These are phyloP conservation scores for Pseudonectria foliicola DNA, from an alignment of 2,329 filamentous ascomycete genomes.

Conservation along the genomic window DNA sequence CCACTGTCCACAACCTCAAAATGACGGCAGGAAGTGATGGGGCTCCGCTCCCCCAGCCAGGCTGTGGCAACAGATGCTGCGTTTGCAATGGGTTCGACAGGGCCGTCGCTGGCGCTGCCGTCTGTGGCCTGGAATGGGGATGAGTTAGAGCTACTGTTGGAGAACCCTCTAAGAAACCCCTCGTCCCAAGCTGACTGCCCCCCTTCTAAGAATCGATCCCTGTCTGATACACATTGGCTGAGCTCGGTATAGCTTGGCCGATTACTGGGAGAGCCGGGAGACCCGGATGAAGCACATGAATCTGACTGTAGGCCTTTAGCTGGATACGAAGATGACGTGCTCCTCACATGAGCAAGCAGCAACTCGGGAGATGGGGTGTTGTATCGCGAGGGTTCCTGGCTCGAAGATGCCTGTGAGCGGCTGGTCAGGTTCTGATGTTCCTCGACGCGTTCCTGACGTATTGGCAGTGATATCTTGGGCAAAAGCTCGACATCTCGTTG, in stretches of 20 bases:
- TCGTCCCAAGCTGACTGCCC: too few species aligned
- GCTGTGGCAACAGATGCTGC: conserved; percentile 17
- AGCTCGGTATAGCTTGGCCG: conserved; percentile 23
- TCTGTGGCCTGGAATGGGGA: conserved; percentile 10
- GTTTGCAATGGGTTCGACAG: conserved; percentile 17
- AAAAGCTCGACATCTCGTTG: conserved; percentile 3
- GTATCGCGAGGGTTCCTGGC: too few species aligned
- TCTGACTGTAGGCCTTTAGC: conserved; percentile 14
- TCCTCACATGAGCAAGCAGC: conserved; percentile 11
- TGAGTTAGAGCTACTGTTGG: conserved; percentile 24
- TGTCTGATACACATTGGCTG: conserved; percentile 18
- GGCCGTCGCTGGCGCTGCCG: conserved; percentile 8
- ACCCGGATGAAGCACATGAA: conserved; percentile 21
- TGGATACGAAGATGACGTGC: conserved; percentile 26
- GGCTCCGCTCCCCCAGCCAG: conserved; percentile 20
- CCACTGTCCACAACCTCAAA: conserved; percentile 21
- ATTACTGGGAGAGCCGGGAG: conserved; percentile 12
- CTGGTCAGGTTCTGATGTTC: conserved; percentile 12
- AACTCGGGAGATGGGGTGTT: conserved; percentile 8
- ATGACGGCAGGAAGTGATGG: conserved; percentile 15
- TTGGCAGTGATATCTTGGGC: background rate
- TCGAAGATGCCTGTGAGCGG: too few species aligned
- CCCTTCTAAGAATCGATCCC: conserved; percentile 12
- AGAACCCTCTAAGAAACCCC: too few species aligned
- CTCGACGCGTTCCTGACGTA: conserved; percentile 8